Percentiles rank a stretch among this genome's conserved stretches.
These are phyloP conservation scores for Cytospora mali DNA, from an alignment of 2,329 filamentous ascomycete genomes.

Conservation along the genomic window DNA sequence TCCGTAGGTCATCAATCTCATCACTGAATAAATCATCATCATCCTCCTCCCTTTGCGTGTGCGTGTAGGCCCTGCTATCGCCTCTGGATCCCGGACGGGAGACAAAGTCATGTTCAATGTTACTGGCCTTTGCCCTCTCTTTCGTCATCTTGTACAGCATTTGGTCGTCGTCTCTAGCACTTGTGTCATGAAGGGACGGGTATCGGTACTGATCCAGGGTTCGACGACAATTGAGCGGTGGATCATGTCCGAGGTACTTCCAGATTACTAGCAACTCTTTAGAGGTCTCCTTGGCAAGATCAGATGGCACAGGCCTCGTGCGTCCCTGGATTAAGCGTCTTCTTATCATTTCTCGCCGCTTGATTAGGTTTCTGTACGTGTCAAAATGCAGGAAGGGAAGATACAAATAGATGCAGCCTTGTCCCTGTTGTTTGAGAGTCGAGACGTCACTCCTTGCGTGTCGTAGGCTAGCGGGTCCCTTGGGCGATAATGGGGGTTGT, in stretches of 20 bases:
- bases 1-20: conserved; percentile 7
- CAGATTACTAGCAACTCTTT: conserved; percentile 60
- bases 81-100: not conserved
- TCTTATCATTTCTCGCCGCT: conserved; percentile 54
- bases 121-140: conserved; percentile 31
- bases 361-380: conserved; percentile 57
- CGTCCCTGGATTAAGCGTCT: conserved; percentile 53
- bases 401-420: conserved; percentile 43
- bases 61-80: not conserved
- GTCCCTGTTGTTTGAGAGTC: not conserved
- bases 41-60: not conserved
- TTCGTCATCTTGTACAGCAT: conserved; percentile 65
- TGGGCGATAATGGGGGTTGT: not conserved
- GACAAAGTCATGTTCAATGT: not conserved
- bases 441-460: not conserved
- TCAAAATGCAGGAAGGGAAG: conserved; percentile 61
- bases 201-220: conserved; percentile 64
- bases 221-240: conserved; percentile 59
- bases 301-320: conserved; percentile 53
- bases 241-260: conserved; percentile 60
- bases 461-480: not conserved
- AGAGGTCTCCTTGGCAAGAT: conserved; percentile 53
- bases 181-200: conserved; percentile 58
- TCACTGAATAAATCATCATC: not conserved
- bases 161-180: conserved; percentile 61